These are phyloP conservation scores for Russula lepida DNA, from an alignment of 768 basidiomycete species.

Conservation along the genomic window DNA sequence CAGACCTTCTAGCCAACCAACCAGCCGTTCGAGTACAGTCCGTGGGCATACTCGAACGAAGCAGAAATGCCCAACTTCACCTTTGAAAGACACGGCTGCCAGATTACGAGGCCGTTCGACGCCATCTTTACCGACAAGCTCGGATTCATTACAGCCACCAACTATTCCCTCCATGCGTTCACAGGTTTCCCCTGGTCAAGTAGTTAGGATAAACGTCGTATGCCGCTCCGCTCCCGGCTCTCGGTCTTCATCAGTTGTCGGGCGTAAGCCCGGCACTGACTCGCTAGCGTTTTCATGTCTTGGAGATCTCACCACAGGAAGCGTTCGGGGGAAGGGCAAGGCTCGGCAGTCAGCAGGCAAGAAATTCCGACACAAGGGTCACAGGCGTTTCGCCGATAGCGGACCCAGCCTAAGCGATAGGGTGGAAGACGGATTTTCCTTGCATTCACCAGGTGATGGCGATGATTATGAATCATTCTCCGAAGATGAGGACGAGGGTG, in stretches of 20 bases:
- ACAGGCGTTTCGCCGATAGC: slow-evolving; percentile 25
- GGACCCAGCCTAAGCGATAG: slow-evolving; percentile 31
- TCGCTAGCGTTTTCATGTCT: slow-evolving; percentile 3
- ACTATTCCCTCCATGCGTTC: slow-evolving; percentile 9
- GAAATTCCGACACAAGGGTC: slow-evolving; percentile 20
- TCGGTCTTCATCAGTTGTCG: slow-evolving; percentile 41
- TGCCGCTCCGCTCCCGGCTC: slow-evolving; percentile 67
- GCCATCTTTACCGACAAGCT: not conserved
- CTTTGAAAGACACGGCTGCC: slow-evolving; percentile 22
- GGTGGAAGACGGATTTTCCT: slow-evolving; percentile 51
- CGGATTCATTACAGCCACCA: slow-evolving; percentile 15
- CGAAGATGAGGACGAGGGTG: slow-evolving; percentile 43
- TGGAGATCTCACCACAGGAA: slow-evolving; percentile 16
- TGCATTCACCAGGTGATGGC: slow-evolving; percentile 23
- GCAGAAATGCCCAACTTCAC: slow-evolving; percentile 23
- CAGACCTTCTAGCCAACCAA: not conserved
- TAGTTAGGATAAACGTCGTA: slow-evolving; percentile 49
- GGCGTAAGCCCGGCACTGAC: slow-evolving; percentile 6
- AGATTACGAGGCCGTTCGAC: slow-evolving; percentile 8
- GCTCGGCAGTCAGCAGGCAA: slow-evolving; percentile 12
- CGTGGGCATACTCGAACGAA: slow-evolving; percentile 22
- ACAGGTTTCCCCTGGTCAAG: slow-evolving; percentile 31
- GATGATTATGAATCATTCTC: slow-evolving; percentile 22
- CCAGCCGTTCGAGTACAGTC: slow-evolving; percentile 14
- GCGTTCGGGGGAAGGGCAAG: slow-evolving; percentile 25